Base-by-base conservation (phyloP, 495 filamentous ascomycete species). In the Cairneyella variabilis region DNA sequence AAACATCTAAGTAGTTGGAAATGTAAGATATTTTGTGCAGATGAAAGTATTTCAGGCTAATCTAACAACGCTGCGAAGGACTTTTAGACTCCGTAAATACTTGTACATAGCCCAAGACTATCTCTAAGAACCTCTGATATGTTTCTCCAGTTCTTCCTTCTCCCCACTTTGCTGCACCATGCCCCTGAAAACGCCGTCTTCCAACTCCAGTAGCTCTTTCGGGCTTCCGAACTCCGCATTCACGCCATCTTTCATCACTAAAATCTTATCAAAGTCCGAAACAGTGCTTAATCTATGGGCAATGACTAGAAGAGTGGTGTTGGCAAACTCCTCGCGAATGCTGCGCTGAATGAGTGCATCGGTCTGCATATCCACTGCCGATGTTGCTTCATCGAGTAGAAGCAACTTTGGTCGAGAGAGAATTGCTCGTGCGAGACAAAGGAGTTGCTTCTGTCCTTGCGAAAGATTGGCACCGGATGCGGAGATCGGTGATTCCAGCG, bases 121-220 rank as follows among this genome's bases (percentile, higher is more conserved):
- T n/a, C n/a, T n/a, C n/a, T n/a, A n/a, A n/a, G n/a, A n/a, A n/a
- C n/a, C n/a, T n/a, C n/a, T n/a, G n/a, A n/a, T n/a, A n/a, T n/a
- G n/a, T n/a, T n/a, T 48, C 50, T 75, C 73, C 56, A 84, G 47
- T 48, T 68, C 61, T 16, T 64, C 69, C 55, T 63, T 71, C 66
- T 83, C 82, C 2, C 79, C 80, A 67, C 78, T 83, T 48, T 74
- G 72, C 39, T 75, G 70, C 27, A 83, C 79, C 70, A 86, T 69
- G 44, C 71, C 78, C 52, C 67, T 69, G 56, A 84, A 86, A 6
- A 64, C 57, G 2, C 58, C 66, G 2, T 48, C 50, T 14, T 57
- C 53, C 11, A 32, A 41, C 26, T 34, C 30, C 20, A 59, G 26
- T 32, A 66, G 44, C 18, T 65, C 58, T 25, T 25, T 36, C 2